Conservation (phyloP, 306 rosid genomes). For the Adenanthera pavonina region DNA sequence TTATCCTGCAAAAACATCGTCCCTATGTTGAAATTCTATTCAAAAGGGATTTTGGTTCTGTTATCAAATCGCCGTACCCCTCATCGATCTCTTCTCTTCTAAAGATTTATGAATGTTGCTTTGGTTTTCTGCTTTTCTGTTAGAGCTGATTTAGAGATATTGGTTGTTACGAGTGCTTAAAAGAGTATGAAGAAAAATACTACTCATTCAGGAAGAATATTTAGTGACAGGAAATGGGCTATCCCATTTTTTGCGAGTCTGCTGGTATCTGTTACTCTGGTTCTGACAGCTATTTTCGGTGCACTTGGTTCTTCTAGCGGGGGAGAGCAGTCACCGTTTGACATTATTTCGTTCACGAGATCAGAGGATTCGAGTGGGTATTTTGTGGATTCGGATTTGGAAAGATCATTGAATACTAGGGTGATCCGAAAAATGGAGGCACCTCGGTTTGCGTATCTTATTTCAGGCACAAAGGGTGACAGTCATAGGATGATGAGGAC, state of each 20-base stretch:
- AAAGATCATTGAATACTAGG: constrained; percentile 43
- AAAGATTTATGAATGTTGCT: constrained; percentile 45
- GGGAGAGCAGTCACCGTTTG: constrained; percentile 69
- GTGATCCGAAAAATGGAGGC: constrained; percentile 44
- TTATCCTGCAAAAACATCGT: constrained; percentile 31
- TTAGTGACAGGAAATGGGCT: constrained; percentile 85
- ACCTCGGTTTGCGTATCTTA: constrained; percentile 91
- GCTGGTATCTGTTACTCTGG: constrained; percentile 65
- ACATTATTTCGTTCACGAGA: constrained; percentile 55
- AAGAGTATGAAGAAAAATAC: constrained; percentile 87
- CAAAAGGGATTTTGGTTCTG: constrained; percentile 44
- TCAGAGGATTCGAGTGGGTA: constrained; percentile 64
- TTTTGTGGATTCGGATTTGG: constrained; percentile 77
- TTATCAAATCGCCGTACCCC: constrained; percentile 36
- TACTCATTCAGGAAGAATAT: constrained; percentile 75
- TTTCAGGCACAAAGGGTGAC: constrained; percentile 97
- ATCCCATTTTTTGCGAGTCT: constrained; percentile 86
- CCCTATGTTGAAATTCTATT: constrained; percentile 32
- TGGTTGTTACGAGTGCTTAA: constrained; percentile 26
- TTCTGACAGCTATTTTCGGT: constrained; percentile 69
- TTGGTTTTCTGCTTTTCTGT: constrained; percentile 36
- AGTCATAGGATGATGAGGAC: constrained; percentile 96
- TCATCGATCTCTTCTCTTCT: constrained; percentile 24
- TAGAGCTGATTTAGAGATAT: constrained; percentile 42
- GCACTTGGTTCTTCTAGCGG: constrained; percentile 51